Base-by-base conservation (phyloP, 2,329 filamentous ascomycete species). In the Hirsutella thompsonii region DNA sequence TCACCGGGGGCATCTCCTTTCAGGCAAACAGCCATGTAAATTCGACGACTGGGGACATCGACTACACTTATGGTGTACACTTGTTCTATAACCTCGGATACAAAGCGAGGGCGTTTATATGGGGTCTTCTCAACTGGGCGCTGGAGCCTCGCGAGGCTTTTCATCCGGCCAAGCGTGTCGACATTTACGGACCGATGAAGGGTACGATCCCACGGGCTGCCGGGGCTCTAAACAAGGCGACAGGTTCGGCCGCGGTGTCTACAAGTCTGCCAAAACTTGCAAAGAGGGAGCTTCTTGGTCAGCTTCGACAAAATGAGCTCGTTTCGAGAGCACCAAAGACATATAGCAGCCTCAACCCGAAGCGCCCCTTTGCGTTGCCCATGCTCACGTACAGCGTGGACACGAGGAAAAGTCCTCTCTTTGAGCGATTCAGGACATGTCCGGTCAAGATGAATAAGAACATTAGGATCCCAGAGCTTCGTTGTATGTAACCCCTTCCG, bases 21-120 rank as follows among this genome's bases (percentile, higher is more conserved):
- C 38, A 40, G 20, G 38, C 39, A 9, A 36, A 11, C 3, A 36
- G 32, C 32, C 23, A 40, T 14, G 14, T 36, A 5, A 14, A 40
- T 8, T 16, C 34, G 13, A 18, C 20, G 5, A 29, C 33, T 3
- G 11, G 20, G 5, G 18, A 36, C 11, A n/a, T 40, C 5, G 14
- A 36, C 11, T 40, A 40, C 18, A 36, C 39, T 10, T 40, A 40
- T 19, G 39, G 39, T 8, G 32, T 40, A 3, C 36, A 36, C 20
- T 14, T 40, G 4, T 30, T 36, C 8, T 40, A 36, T 26, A 40
- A 40, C 16, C n/a, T 40, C 2, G 39, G 39, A 8, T 40, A 40
- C 18, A 29, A 20, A 16, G 39, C 39, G 11, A 36, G 20, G 10
- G 39, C 39, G 8, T 20, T 20, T 3, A 40, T 40, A 16, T 14